Evolutionary conservation across 2,329 filamentous ascomycete species (phyloP), one percentile per base, ranked within the genome.

Genomic region (Monosporascus sp.): DNA sequence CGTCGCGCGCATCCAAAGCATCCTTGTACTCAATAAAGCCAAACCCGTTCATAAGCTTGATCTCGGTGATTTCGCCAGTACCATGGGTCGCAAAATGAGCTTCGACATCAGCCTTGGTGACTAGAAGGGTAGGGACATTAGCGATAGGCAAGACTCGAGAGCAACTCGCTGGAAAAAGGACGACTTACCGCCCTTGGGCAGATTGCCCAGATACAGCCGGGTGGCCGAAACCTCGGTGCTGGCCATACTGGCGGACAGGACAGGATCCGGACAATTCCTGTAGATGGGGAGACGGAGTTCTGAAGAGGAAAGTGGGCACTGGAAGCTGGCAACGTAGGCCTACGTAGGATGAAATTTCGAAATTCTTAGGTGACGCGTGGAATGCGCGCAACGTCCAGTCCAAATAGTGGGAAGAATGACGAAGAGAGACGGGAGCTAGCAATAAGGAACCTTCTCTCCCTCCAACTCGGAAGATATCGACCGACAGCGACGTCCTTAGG

Each of bases 1-100:
- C 92, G 77, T 99, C 94, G 70, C 93, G 89, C 64, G 94, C 94
- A 77, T 99, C 94, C 88, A 97, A 90, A 55, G 91, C 86, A 77
- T 97, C 94, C 75, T 97, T 95, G 76, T 97, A 99, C 75, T 99
- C 94, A 71, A 99, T 96, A 80, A 99, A 99, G 72, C 94, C 94
- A 71, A 99, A 99, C 69, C 94, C 94, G 72, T 96, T 97, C 94
- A 99, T 99, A 60, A 99, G 85, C 81, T 99, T 99, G 78, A 99
- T 93, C 79, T 99, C 94, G 64, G 89, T 94, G 71, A 99, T 97
- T 73, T 96, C 91, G 73, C 94, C 94, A 65, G 91, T 93, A 71
- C 93, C 94, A 85, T 97, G 91, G 69, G 86, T 91, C 72, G 87
- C 87, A 77, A 99, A 99, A 75, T 97, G 93, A 67, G 86, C 85